These are phyloP conservation scores for Mycosarcoma mackinlayi DNA, from an alignment of 1,284 basidiomycete species.

Conservation along the genomic window DNA sequence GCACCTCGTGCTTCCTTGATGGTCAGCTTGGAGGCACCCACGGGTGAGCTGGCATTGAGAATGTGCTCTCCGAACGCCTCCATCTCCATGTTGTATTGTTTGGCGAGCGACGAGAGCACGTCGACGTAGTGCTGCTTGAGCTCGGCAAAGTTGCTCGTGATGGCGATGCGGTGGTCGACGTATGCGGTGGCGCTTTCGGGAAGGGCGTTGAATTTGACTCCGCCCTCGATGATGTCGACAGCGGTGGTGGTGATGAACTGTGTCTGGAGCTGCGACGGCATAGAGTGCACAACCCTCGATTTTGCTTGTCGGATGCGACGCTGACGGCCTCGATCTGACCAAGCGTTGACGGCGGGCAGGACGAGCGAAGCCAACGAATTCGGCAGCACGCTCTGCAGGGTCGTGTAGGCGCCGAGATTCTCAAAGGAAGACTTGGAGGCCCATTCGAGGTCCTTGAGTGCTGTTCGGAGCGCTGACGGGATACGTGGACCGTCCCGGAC, in stretches of 20 bases:
- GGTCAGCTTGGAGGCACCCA: constrained; percentile 22
- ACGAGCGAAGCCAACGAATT: constrained; percentile 27
- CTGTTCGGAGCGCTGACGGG: constrained; percentile 69
- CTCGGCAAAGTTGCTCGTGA: constrained; percentile 71
- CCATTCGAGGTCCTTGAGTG: constrained; percentile 67
- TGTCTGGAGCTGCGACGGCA: constrained; percentile 65
- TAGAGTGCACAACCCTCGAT: constrained; percentile 22
- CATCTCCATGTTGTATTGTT: constrained; percentile 69
- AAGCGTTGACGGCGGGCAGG: constrained; percentile 26
- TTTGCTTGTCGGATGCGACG: constrained; percentile 28
- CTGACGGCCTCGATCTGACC: constrained; percentile 35
- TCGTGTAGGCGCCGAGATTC: constrained; percentile 20
- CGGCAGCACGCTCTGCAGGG: constrained; percentile 24
- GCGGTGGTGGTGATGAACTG: constrained; percentile 78
- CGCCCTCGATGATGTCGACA: constrained; percentile 76
- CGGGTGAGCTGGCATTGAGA: constrained; percentile 11
- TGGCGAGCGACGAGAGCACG: constrained; percentile 71
- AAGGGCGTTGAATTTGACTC: constrained; percentile 77
- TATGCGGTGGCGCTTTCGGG: constrained; percentile 74
- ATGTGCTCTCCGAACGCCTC: constrained; percentile 69
- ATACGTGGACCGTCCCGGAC: constrained; percentile 72
- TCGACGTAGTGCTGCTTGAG: constrained; percentile 71
- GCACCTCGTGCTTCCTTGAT: constrained; percentile 72
- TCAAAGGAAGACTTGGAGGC: constrained; percentile 39
- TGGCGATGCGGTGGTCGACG: constrained; percentile 75